A percentile compares a stretch with the other conserved stretches of the same genome.
Conservation (phyloP, 2,329 filamentous ascomycete genomes). For the Epichloe gansuensis region DNA sequence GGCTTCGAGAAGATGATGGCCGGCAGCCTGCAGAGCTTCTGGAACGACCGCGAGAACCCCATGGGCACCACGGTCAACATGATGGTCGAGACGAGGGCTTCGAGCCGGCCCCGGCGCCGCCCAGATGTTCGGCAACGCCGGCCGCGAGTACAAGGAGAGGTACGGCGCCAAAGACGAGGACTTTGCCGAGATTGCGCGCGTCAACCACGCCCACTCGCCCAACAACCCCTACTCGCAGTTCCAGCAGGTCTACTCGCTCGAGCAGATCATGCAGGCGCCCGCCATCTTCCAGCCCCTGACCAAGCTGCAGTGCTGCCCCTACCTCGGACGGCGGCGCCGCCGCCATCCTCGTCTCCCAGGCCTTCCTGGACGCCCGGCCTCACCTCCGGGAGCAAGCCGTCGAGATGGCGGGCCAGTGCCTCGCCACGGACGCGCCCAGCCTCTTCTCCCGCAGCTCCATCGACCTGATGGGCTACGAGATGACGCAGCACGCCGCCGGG, state of each 20-base stretch:
- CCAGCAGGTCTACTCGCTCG: slow-evolving; percentile 76
- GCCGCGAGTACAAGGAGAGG: slow-evolving; percentile 90
- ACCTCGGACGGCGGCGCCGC: slow-evolving; percentile 89
- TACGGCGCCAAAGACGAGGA: slow-evolving; percentile 74
- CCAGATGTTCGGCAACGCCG: slow-evolving; percentile 93
- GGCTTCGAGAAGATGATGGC: slow-evolving; percentile 98
- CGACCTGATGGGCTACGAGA: slow-evolving; percentile 80
- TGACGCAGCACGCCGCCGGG: slow-evolving; percentile 60
- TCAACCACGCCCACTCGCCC: slow-evolving; percentile 87
- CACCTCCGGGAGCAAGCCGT: slow-evolving; percentile 75
- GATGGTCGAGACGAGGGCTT: slow-evolving; percentile 76
- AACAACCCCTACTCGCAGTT: slow-evolving; percentile 98
- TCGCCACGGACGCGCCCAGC: slow-evolving; percentile 72
- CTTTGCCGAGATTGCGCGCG: slow-evolving; percentile 85
- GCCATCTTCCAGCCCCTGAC: slow-evolving; percentile 81
- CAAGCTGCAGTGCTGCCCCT: slow-evolving; percentile 97
- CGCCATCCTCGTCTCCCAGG: slow-evolving; percentile 77
- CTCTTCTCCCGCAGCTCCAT: slow-evolving; percentile 74
- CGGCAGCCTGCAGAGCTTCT: slow-evolving; percentile 73
- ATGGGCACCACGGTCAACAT: slow-evolving; percentile 60
- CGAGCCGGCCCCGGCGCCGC: slow-evolving; percentile 72
- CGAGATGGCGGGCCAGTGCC: slow-evolving; percentile 73
- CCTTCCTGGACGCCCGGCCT: slow-evolving; percentile 74
- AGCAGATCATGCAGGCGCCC: slow-evolving; percentile 64
- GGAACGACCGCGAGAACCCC: slow-evolving; percentile 74